A percentile compares a stretch with the other conserved stretches of the same genome.
Conservation (phyloP, 352 stramenopile species). For the Globisporangium splendens region DNA sequence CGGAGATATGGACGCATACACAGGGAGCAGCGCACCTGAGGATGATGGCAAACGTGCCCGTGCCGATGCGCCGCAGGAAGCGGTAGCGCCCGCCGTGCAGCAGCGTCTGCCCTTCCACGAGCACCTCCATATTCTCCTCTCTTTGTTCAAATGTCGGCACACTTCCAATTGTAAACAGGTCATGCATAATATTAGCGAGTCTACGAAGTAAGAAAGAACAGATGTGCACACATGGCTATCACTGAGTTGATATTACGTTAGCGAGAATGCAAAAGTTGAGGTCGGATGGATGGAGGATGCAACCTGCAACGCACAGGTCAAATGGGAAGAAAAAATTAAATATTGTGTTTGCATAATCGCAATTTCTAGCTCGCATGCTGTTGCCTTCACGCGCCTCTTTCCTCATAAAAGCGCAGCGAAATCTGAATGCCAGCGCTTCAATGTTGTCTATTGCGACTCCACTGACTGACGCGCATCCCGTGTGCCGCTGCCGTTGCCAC, state of each 20-base stretch:
- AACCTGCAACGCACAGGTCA: too few relatives aligned
- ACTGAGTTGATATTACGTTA: not conserved
- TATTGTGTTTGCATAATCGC: too few relatives aligned
- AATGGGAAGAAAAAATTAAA: too few relatives aligned
- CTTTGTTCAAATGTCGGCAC: not conserved
- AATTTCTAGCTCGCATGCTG: too few relatives aligned
- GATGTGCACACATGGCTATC: not conserved
- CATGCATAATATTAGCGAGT: not conserved
- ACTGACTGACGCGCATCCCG: constrained; percentile 5
- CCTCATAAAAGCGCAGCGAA: not conserved
- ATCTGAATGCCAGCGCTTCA: too few relatives aligned
- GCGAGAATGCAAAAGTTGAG: not conserved
- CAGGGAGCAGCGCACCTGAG: constrained; percentile 32
- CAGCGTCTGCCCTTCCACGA: constrained; percentile 70
- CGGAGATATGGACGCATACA: not conserved
- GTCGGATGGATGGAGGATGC: too few relatives aligned
- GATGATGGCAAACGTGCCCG: constrained; percentile 67
- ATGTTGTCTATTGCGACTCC: constrained; percentile 4
- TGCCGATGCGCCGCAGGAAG: constrained; percentile 67
- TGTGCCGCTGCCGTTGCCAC: not conserved
- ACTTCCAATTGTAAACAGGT: not conserved
- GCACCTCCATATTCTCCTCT: constrained; percentile 13
- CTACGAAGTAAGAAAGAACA: not conserved
- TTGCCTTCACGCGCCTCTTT: not conserved
- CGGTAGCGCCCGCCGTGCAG: constrained; percentile 60